These are phyloP conservation scores for Biscutella laevigata DNA, from an alignment of 441 rosid genomes.

Conservation along the genomic window DNA sequence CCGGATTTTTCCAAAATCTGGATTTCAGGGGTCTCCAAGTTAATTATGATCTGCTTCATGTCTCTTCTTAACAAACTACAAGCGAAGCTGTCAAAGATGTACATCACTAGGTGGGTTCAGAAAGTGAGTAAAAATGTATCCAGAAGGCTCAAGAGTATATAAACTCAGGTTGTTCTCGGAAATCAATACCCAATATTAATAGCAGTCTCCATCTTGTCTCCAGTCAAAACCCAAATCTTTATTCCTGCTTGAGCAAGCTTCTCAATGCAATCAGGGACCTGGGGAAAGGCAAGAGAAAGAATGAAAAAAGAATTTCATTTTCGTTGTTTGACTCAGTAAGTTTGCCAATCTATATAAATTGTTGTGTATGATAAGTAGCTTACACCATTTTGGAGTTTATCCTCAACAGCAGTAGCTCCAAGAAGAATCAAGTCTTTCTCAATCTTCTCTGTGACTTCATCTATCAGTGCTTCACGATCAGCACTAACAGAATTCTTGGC, in stretches of 20 bases:
- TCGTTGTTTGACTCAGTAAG: background rate
- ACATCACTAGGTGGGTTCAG: conserved; percentile 21
- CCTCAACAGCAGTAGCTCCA: conserved; percentile 93
- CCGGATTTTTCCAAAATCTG: conserved; percentile 55
- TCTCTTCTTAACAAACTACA: conserved; percentile 95
- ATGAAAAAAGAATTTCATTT: background rate
- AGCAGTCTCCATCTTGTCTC: conserved; percentile 99
- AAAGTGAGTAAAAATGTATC: conserved; percentile 19
- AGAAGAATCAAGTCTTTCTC: conserved; percentile 77
- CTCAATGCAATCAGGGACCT: conserved; percentile 98
- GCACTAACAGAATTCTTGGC: conserved; percentile 64
- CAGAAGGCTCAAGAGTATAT: background rate
- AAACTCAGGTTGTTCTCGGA: background rate
- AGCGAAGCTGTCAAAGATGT: conserved; percentile 55
- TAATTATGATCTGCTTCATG: conserved; percentile 81
- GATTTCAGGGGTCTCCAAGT: conserved; percentile 58
- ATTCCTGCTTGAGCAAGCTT: conserved; percentile 97
- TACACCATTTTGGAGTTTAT: conserved; percentile 92
- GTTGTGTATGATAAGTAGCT: conserved; percentile 17
- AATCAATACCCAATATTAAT: conserved; percentile 79
- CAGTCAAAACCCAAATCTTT: conserved; percentile 92
- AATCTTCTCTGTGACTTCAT: conserved; percentile 58
- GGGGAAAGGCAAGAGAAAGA: conserved; percentile 2
- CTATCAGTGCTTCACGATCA: conserved; percentile 61
- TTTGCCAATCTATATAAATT: background rate